phyloP scores from a whole-genome alignment of 2,329 filamentous ascomycete genomes.

The Sclerotinia spermophila region DNA sequence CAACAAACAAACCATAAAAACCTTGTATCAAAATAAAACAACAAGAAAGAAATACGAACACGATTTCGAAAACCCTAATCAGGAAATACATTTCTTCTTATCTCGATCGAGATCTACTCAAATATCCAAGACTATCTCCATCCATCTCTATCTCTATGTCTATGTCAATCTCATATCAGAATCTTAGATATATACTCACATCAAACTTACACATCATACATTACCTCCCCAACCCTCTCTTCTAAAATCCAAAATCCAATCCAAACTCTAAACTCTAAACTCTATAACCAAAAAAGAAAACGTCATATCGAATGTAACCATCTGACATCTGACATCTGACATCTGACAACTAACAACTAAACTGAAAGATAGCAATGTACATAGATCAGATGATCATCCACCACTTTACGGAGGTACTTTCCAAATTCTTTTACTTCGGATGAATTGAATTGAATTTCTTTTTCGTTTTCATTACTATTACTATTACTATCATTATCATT shows the following conservation, averaged over 20 bases:
- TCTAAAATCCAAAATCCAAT: no score
- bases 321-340: no score
- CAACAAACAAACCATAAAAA: background rate
- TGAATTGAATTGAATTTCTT: background rate
- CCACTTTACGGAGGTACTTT: background rate
- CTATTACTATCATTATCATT: slow-evolving; percentile 59
- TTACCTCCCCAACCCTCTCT: no score
- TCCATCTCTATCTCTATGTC: background rate
- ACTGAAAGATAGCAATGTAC: no score
- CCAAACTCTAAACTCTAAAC: no score
- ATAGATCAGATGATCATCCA: no score
- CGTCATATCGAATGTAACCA: no score
- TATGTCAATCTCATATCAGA: background rate
- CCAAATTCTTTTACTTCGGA: background rate
- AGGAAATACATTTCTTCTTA: background rate
- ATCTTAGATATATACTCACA: no score
- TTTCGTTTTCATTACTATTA: slow-evolving; percentile 21
- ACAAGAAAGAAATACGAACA: background rate
- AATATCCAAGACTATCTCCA: no score
- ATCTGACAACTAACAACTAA: no score
- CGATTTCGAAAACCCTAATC: background rate
- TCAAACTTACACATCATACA: background rate
- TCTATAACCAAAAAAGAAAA: no score
- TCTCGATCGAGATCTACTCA: no score
- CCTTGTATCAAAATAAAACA: background rate